Evolutionary conservation across 768 basidiomycete species (phyloP).

Genomic region (Dentipellis sp.): DNA sequence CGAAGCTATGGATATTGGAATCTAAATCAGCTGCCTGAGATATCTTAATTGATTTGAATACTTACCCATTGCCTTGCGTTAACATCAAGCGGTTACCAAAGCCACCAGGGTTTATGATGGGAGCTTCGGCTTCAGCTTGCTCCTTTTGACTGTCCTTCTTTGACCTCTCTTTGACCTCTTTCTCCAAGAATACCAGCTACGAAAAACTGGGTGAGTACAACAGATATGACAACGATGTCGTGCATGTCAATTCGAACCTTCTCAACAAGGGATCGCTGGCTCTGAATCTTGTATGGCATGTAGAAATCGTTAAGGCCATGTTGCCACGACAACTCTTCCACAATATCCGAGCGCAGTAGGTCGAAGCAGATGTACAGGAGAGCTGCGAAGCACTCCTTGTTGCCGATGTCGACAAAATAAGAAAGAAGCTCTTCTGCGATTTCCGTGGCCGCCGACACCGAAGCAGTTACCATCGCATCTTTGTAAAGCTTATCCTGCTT

Average conservation of each 20-base stretch:
- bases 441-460: slow-evolving; percentile 73
- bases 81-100: slow-evolving; percentile 52
- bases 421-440: slow-evolving; percentile 91
- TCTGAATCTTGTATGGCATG: slow-evolving; percentile 93
- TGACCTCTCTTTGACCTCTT: slow-evolving; percentile 79
- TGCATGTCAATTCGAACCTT: slow-evolving; percentile 36
- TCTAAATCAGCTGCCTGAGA: background rate
- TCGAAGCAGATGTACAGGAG: slow-evolving; percentile 91
- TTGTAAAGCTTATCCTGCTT: slow-evolving; percentile 98
- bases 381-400: slow-evolving; percentile 95
- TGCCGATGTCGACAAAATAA: slow-evolving; percentile 97
- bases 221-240: too few relatives aligned
- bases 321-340: slow-evolving; percentile 94
- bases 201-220: background rate
- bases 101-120: slow-evolving; percentile 81
- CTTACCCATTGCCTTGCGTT: slow-evolving; percentile 64
- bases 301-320: slow-evolving; percentile 94
- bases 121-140: slow-evolving; percentile 75
- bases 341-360: slow-evolving; percentile 84
- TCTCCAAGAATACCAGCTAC: slow-evolving; percentile 73
- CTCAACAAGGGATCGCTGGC: slow-evolving; percentile 68
- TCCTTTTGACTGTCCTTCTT: slow-evolving; percentile 87
- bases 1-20: slow-evolving; percentile 34
- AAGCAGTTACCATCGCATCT: slow-evolving; percentile 91
- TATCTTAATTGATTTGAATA: background rate